These are phyloP conservation scores for Russula vinacea DNA, from an alignment of 768 basidiomycete species.

Conservation along the genomic window DNA sequence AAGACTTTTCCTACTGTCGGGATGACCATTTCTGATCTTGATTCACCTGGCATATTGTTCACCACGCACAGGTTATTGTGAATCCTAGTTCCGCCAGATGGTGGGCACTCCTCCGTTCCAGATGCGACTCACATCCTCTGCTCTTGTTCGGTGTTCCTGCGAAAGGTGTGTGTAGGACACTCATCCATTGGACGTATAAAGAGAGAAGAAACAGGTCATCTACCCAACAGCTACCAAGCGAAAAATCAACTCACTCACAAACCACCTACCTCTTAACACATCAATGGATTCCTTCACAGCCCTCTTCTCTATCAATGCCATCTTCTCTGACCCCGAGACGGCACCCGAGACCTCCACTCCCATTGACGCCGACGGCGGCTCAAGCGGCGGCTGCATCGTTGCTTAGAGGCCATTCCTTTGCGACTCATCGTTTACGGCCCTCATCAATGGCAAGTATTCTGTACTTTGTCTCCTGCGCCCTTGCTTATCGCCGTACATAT, in stretches of 20 bases:
- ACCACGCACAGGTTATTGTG: no score
- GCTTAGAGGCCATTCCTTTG: slow-evolving; percentile 1
- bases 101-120: no score
- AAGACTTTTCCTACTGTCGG: no score
- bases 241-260: background rate
- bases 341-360: slow-evolving; percentile 3
- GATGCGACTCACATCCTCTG: no score
- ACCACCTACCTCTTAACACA: background rate
- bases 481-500: background rate
- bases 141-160: no score
- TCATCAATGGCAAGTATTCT: background rate
- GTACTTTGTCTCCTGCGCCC: background rate
- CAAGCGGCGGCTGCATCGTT: background rate
- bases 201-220: background rate
- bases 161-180: no score
- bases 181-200: background rate
- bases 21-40: no score
- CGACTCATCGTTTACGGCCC: background rate
- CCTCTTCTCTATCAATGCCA: background rate
- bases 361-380: background rate
- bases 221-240: background rate
- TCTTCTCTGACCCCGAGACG: background rate
- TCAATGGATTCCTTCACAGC: slow-evolving; percentile 18
- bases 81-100: no score
- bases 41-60: no score